Percentiles rank a stretch among this genome's conserved stretches.
Evolutionary conservation across 495 filamentous ascomycete genomes (phyloP).

Genomic region (Lasiosphaeria ovina): DNA sequence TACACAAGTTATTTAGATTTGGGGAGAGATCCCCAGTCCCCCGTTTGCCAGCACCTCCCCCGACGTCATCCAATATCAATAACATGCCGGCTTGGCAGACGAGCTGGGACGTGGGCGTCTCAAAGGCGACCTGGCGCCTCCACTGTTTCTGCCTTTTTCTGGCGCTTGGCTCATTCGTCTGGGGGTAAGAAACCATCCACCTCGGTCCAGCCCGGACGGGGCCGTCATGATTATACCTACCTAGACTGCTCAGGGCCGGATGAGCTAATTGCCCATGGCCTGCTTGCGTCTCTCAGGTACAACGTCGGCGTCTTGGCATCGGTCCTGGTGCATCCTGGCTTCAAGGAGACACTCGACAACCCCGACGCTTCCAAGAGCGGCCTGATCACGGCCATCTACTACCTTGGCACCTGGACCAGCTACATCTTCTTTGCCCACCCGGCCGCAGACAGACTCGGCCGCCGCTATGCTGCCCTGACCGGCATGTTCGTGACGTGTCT

Average conservation of each 20-base stretch:
- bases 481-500: conserved; percentile 47
- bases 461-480: conserved; percentile 47
- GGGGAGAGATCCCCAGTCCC: too few relatives aligned
- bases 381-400: conserved; percentile 57
- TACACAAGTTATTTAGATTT: too few relatives aligned
- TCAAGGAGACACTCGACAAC: conserved; percentile 41
- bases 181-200: conserved; percentile 46
- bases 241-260: background rate
- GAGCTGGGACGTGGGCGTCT: conserved; percentile 8
- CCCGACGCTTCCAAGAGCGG: conserved; percentile 45
- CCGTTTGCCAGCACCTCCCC: too few relatives aligned
- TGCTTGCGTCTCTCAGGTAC: conserved; percentile 38
- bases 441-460: conserved; percentile 46
- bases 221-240: background rate
- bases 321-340: conserved; percentile 54
- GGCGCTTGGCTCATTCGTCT: conserved; percentile 56
- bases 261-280: background rate
- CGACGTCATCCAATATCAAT: too few relatives aligned
- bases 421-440: conserved; percentile 55
- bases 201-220: background rate
- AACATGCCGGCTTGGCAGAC: background rate
- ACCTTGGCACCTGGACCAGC: conserved; percentile 54
- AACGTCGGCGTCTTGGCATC: conserved; percentile 58
- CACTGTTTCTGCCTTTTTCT: conserved; percentile 51
- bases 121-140: conserved; percentile 44